Conservation (phyloP, 495 filamentous ascomycete species). For the Neurospora discreta region DNA sequence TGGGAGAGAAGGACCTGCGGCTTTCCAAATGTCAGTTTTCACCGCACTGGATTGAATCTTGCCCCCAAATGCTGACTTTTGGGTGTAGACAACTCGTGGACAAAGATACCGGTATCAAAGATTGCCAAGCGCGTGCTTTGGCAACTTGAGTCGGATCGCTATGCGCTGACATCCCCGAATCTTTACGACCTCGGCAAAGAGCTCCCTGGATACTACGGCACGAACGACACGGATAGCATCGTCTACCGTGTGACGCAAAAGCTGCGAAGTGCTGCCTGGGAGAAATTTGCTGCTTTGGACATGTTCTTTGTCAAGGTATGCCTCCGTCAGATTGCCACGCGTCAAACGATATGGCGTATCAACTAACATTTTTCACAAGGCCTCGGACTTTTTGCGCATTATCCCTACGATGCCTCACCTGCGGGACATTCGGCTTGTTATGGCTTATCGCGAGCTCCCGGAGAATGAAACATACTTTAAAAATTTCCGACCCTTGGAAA, state of each 20-base stretch:
- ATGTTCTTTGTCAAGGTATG: conserved; percentile 71
- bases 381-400: conserved; percentile 64
- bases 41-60: background rate
- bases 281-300: conserved; percentile 42
- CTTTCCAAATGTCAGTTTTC: conserved; percentile 56
- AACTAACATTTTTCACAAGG: conserved; percentile 31
- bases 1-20: conserved; percentile 66
- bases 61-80: conserved; percentile 4
- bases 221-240: conserved; percentile 27
- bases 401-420: conserved; percentile 62
- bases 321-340: background rate
- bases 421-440: conserved; percentile 44
- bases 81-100: conserved; percentile 55
- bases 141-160: conserved; percentile 37
- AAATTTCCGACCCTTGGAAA: conserved; percentile 26
- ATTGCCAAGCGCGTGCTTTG: conserved; percentile 39
- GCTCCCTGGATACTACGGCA: conserved; percentile 30
- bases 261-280: conserved; percentile 32
- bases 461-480: conserved; percentile 27
- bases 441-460: conserved; percentile 42
- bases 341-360: background rate
- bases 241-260: conserved; percentile 25
- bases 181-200: conserved; percentile 36
- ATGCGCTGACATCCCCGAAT: conserved; percentile 32
- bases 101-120: conserved; percentile 35